Evolutionary conservation across 1,284 basidiomycete genomes (phyloP).

Genomic region (Tylopilus orsonianus): DNA sequence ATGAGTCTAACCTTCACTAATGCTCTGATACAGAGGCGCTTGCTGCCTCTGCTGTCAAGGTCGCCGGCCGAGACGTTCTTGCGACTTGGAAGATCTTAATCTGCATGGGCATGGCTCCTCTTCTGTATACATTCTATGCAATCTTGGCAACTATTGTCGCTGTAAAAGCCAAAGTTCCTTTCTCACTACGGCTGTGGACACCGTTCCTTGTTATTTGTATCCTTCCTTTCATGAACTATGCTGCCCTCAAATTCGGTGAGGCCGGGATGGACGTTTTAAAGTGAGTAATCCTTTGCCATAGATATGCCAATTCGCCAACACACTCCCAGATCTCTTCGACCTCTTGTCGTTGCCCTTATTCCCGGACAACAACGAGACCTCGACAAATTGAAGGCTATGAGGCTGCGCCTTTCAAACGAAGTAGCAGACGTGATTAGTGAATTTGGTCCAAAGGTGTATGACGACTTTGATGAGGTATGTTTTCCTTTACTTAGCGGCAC

Average conservation of each 20-base stretch:
- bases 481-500: neutral
- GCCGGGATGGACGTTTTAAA: slow-evolving; percentile 99
- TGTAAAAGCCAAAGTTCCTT: slow-evolving; percentile 63
- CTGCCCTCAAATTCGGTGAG: slow-evolving; percentile 97
- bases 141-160: slow-evolving; percentile 78
- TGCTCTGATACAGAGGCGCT: slow-evolving; percentile 74
- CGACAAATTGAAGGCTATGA: slow-evolving; percentile 76
- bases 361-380: slow-evolving; percentile 91
- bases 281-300: slow-evolving; percentile 44
- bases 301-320: slow-evolving; percentile 40
- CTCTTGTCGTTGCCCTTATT: slow-evolving; percentile 86
- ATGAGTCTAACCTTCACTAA: slow-evolving; percentile 8
- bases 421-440: slow-evolving; percentile 88
- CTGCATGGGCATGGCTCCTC: slow-evolving; percentile 86
- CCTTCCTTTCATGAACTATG: slow-evolving; percentile 90
- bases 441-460: slow-evolving; percentile 85
- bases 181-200: slow-evolving; percentile 71
- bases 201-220: slow-evolving; percentile 78
- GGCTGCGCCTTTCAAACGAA: slow-evolving; percentile 82
- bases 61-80: slow-evolving; percentile 92
- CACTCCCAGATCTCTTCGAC: slow-evolving; percentile 78
- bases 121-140: slow-evolving; percentile 86
- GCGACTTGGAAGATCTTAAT: slow-evolving; percentile 99
- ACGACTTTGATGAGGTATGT: slow-evolving; percentile 82
- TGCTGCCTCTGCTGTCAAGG: slow-evolving; percentile 94